These are phyloP conservation scores for Xanthoconium stramineum DNA, from an alignment of 768 basidiomycete species.

Conservation along the genomic window DNA sequence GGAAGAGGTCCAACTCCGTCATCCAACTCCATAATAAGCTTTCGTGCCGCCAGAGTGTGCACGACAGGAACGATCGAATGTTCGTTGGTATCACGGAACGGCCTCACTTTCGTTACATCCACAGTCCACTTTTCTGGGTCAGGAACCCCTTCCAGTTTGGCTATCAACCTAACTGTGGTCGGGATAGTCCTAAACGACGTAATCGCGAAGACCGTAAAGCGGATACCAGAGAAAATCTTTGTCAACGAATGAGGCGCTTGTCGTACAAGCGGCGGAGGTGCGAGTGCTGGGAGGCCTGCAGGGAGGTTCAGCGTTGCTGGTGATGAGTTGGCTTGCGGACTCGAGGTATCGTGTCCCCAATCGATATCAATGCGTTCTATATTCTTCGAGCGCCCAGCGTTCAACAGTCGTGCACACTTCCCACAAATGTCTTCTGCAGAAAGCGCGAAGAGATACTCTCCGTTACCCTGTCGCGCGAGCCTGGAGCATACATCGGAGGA, in stretches of 20 bases:
- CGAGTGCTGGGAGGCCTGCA: conserved; percentile 22
- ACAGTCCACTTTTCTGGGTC: conserved; percentile 18
- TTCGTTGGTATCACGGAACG: conserved; percentile 17
- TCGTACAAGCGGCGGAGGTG: conserved; percentile 32
- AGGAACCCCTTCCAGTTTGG: conserved; percentile 25
- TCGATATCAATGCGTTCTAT: conserved; percentile 47
- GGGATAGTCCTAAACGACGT: conserved; percentile 24
- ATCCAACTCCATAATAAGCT: conserved; percentile 51
- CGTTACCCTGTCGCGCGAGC: conserved; percentile 54
- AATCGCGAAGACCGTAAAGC: conserved; percentile 36
- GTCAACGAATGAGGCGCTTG: conserved; percentile 33
- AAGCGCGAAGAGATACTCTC: conserved; percentile 45
- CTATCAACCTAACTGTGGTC: conserved; percentile 23
- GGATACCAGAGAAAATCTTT: conserved; percentile 32
- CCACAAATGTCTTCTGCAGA: conserved; percentile 43
- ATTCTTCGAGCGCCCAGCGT: conserved; percentile 46
- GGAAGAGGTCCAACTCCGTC: conserved; percentile 35
- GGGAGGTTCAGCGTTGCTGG: conserved; percentile 20
- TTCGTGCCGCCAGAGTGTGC: conserved; percentile 54
- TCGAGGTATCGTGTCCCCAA: conserved; percentile 37
- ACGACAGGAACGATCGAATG: conserved; percentile 33
- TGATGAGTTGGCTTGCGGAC: neutral
- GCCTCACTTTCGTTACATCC: conserved; percentile 23
- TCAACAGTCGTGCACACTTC: conserved; percentile 49
- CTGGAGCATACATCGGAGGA: conserved; percentile 51